Conservation (phyloP, 257 asterid species). For the Perilla frutescens region DNA sequence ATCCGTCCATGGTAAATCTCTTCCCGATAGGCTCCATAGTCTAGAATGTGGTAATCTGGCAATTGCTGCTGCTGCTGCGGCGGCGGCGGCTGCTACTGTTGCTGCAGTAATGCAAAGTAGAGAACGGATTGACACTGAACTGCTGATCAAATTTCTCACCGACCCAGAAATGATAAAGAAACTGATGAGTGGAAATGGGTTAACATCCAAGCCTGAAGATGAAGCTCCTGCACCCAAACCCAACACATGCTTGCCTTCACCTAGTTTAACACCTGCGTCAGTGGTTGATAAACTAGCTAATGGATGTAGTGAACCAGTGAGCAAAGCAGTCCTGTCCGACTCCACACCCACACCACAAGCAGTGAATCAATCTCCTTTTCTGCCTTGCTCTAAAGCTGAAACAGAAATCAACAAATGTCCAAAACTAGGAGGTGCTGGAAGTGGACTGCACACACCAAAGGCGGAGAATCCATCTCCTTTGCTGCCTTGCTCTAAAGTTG, state of each 20-base stretch:
- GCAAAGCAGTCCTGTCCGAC: background rate
- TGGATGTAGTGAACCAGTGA: background rate
- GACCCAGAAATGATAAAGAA: constrained; percentile 50
- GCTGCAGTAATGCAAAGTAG: constrained; percentile 42
- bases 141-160: constrained; percentile 45
- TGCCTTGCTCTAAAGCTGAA: constrained; percentile 19
- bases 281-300: background rate
- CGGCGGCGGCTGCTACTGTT: constrained; percentile 47
- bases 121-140: constrained; percentile 43
- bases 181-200: constrained; percentile 33
- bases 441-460: too few species aligned
- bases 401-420: background rate
- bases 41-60: constrained; percentile 32
- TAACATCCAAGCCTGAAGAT: constrained; percentile 8
- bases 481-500: too few species aligned
- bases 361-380: constrained; percentile 14
- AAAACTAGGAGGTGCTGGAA: background rate
- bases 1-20: constrained; percentile 28
- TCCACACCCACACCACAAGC: constrained; percentile 15
- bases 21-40: constrained; percentile 17
- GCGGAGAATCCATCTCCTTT: too few species aligned
- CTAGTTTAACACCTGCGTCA: constrained; percentile 16
- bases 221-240: constrained; percentile 25
- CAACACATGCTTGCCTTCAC: constrained; percentile 1
- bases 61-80: constrained; percentile 50